These are phyloP conservation scores for Urtica urens DNA, from an alignment of 306 rosid species.

Conservation along the genomic window DNA sequence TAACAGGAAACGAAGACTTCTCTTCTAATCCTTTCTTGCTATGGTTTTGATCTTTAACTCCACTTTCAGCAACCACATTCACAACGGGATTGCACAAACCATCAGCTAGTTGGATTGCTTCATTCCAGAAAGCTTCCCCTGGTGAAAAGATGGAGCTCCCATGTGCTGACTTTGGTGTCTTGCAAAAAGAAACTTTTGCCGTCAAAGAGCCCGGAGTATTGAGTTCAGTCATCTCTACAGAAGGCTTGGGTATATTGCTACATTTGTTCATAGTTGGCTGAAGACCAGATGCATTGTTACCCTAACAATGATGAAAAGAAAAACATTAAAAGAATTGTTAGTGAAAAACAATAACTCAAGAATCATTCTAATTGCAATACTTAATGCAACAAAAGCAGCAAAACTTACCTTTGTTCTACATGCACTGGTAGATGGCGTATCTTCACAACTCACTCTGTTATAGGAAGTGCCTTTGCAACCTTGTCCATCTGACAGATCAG, in stretches of 20 bases:
- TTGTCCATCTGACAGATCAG: slow-evolving; percentile 21
- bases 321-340: too few species aligned
- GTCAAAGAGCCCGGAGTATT: slow-evolving; percentile 61
- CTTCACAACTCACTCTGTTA: slow-evolving; percentile 20
- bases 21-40: slow-evolving; percentile 31
- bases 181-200: slow-evolving; percentile 31
- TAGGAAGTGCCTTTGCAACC: slow-evolving; percentile 20
- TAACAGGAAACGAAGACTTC: slow-evolving; percentile 59
- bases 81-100: slow-evolving; percentile 46
- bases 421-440: slow-evolving; percentile 23
- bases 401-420: slow-evolving; percentile 25
- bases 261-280: slow-evolving; percentile 54
- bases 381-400: slow-evolving; percentile 15
- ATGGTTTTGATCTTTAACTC: slow-evolving; percentile 36
- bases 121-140: slow-evolving; percentile 91
- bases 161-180: slow-evolving; percentile 58
- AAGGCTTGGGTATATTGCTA: slow-evolving; percentile 35
- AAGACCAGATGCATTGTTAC: slow-evolving; percentile 19
- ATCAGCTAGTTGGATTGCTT: slow-evolving; percentile 86
- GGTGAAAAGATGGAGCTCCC: slow-evolving; percentile 88
- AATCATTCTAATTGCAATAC: not conserved
- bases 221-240: slow-evolving; percentile 33
- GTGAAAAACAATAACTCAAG: too few species aligned
- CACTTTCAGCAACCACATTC: slow-evolving; percentile 27
- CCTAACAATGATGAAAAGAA: slow-evolving; percentile 32